phyloP scores from a whole-genome alignment of 768 basidiomycete genomes.

The Panaeolus papilionaceus region DNA sequence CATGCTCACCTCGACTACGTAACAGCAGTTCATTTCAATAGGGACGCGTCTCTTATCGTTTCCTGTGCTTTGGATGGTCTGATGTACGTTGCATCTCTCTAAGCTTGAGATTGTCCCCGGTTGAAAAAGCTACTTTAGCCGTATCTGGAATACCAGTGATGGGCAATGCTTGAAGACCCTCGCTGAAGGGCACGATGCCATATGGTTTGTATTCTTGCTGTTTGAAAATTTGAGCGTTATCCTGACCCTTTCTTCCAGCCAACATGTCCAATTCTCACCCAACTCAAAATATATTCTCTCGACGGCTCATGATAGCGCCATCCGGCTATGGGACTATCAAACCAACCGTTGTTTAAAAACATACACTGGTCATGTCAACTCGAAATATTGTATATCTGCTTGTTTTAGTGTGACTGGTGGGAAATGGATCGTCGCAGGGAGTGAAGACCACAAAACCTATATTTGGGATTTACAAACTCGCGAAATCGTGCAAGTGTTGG shows the following conservation, averaged over 20 bases:
- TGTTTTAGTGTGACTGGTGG: constrained; percentile 87
- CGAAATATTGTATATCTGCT: constrained; percentile 84
- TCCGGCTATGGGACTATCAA: constrained; percentile 96
- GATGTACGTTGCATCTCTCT: constrained; percentile 64
- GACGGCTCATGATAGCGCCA: constrained; percentile 90
- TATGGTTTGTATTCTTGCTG: constrained; percentile 58
- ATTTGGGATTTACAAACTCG: constrained; percentile 92
- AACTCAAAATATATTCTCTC: constrained; percentile 96
- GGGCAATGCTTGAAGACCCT: constrained; percentile 97
- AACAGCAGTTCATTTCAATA: constrained; percentile 92
- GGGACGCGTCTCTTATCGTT: constrained; percentile 90
- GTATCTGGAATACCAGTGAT: constrained; percentile 92
- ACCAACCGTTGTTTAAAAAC: constrained; percentile 91
- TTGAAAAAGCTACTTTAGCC: constrained; percentile 52
- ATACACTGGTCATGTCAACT: constrained; percentile 82
- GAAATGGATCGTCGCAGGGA: constrained; percentile 91
- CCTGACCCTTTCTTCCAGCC: constrained; percentile 47
- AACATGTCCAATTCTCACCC: constrained; percentile 93
- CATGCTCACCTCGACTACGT: constrained; percentile 96
- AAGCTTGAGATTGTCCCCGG: constrained; percentile 5
- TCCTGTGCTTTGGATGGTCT: constrained; percentile 93
- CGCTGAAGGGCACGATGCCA: constrained; percentile 86
- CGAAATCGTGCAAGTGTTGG: constrained; percentile 81
- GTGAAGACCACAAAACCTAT: constrained; percentile 89
- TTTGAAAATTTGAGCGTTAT: background rate